These are phyloP conservation scores for Colletotrichum sp. DNA, from an alignment of 2,329 filamentous ascomycete genomes.

Conservation along the genomic window DNA sequence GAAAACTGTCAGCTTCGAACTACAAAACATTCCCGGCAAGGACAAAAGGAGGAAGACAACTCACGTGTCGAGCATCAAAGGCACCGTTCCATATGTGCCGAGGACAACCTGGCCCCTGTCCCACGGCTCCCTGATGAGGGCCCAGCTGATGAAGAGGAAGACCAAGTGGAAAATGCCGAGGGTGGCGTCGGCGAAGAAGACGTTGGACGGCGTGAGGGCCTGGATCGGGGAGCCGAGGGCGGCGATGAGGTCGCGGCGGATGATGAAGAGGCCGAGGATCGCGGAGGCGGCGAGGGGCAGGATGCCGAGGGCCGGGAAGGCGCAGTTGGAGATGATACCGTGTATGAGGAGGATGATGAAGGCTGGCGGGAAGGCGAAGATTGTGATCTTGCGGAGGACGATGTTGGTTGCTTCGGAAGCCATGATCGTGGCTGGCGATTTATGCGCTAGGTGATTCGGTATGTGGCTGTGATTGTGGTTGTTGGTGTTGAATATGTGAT, in stretches of 20 bases:
- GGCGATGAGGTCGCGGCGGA: conserved; percentile 22
- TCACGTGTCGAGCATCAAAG: conserved; percentile 24
- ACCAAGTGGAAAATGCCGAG: conserved; percentile 12
- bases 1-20: not conserved
- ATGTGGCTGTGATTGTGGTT: not conserved
- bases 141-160: conserved; percentile 23
- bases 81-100: conserved; percentile 23
- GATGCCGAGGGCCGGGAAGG: conserved; percentile 23
- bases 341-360: conserved; percentile 13
- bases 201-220: conserved; percentile 14
- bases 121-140: not conserved
- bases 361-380: conserved; percentile 23
- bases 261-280: conserved; percentile 8
- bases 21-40: fast-evolving
- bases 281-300: conserved; percentile 21
- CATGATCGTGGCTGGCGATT: not conserved
- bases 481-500: not conserved
- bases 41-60: not conserved
- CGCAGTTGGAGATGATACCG: not conserved
- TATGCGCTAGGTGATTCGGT: not conserved
- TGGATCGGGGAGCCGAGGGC: conserved; percentile 24
- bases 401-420: not conserved
- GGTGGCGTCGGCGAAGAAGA: conserved; percentile 19
- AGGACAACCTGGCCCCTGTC: conserved; percentile 8
- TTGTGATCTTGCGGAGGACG: conserved; percentile 24